Conservation (phyloP, 805 yeast genomes). For the Saturnispora quitensis region DNA sequence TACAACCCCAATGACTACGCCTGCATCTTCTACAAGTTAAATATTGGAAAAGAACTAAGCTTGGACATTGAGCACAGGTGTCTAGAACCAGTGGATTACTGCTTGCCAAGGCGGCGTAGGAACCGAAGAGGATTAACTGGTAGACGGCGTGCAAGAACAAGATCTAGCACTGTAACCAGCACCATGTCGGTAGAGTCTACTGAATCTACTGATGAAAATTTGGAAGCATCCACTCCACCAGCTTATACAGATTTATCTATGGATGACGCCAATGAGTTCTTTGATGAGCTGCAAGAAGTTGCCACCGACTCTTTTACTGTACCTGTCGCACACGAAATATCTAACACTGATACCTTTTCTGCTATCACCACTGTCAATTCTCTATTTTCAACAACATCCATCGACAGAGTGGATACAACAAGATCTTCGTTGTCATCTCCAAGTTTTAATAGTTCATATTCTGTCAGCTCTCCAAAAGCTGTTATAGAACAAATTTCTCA, state of each 20-base stretch:
- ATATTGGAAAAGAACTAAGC: conserved; percentile 26
- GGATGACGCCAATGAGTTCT: conserved; percentile 1
- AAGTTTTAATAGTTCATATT: neutral
- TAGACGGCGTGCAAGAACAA: conserved; percentile 4
- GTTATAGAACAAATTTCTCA: conserved; percentile 1
- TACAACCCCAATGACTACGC: conserved; percentile 23
- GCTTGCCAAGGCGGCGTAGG: conserved; percentile 24
- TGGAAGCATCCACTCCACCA: neutral
- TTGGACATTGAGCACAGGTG: conserved; percentile 24
- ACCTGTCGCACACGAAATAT: neutral
- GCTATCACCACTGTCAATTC: neutral
- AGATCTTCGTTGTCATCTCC: neutral
- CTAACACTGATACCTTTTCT: neutral
- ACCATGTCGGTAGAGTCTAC: conserved; percentile 1
- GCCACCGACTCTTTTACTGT: conserved; percentile 4
- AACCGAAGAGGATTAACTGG: neutral
- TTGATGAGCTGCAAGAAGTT: conserved; percentile 2
- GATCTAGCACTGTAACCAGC: conserved; percentile 5
- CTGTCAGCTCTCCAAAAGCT: neutral
- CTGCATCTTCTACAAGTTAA: conserved; percentile 25
- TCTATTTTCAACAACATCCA: neutral
- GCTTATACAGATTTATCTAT: conserved; percentile 9
- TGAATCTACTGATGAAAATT: neutral
- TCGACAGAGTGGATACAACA: neutral
- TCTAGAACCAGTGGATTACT: conserved; percentile 21